phyloP scores from a whole-genome alignment of 164 flowering plant genomes.

The Kalanchoe fedtschenkoi region DNA sequence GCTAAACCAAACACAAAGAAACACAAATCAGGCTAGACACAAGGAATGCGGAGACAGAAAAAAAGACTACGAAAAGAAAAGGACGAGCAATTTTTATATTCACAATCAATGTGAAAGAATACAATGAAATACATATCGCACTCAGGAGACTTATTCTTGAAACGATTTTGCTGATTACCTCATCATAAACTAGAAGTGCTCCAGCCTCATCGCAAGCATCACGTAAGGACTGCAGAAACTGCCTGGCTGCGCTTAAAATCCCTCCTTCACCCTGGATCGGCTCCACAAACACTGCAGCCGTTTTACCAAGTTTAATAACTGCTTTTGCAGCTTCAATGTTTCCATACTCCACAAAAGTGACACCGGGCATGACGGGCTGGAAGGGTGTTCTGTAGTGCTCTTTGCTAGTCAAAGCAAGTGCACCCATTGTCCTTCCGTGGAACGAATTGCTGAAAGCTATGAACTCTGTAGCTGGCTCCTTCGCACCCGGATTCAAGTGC shows the following conservation, averaged over 20 bases:
- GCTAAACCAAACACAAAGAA: neutral
- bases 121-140: neutral
- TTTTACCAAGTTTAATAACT: conserved; percentile 43
- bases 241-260: conserved; percentile 65
- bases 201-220: conserved; percentile 76
- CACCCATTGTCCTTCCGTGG: conserved; percentile 94
- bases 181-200: conserved; percentile 79
- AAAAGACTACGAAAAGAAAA: neutral
- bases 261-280: conserved; percentile 99
- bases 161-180: conserved; percentile 43
- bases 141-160: neutral
- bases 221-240: conserved; percentile 59
- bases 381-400: conserved; percentile 73
- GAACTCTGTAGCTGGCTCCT: conserved; percentile 56
- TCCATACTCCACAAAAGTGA: conserved; percentile 78
- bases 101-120: neutral
- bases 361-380: conserved; percentile 97
- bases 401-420: conserved; percentile 93
- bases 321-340: conserved; percentile 45
- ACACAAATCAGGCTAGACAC: no score
- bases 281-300: conserved; percentile 92
- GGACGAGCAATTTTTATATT: neutral
- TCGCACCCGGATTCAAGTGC: conserved; percentile 30
- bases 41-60: no score
- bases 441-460: conserved; percentile 66